phyloP scores from a whole-genome alignment of 257 asterid species.

The Penstemon barbatus region DNA sequence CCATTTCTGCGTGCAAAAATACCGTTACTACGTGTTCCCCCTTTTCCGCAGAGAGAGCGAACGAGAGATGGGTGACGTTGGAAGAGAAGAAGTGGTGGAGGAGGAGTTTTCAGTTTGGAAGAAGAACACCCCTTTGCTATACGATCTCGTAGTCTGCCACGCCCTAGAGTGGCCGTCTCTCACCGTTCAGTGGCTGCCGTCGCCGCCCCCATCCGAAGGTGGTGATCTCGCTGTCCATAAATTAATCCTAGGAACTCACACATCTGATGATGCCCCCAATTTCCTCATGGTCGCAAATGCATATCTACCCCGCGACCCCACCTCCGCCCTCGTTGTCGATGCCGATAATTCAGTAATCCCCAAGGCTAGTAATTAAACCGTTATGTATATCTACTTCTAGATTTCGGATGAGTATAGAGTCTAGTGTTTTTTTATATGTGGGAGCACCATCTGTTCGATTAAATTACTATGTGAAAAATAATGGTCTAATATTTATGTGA shows the following conservation, averaged over 20 bases:
- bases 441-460: slow-evolving; percentile 37
- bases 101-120: slow-evolving; percentile 95
- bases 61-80: slow-evolving; percentile 18
- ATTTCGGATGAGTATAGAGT: no score
- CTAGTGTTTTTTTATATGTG: neutral
- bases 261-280: slow-evolving; percentile 72
- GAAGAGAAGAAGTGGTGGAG: slow-evolving; percentile 51
- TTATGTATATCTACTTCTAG: neutral
- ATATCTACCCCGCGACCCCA: slow-evolving; percentile 64
- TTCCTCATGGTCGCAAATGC: slow-evolving; percentile 81
- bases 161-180: slow-evolving; percentile 98
- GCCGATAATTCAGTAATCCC: slow-evolving; percentile 51
- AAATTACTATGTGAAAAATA: slow-evolving; percentile 8
- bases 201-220: slow-evolving; percentile 41
- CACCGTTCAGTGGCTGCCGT: slow-evolving; percentile 89
- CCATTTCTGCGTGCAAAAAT: slow-evolving; percentile 6
- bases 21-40: slow-evolving; percentile 17
- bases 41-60: slow-evolving; percentile 9
- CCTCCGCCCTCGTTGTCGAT: slow-evolving; percentile 43
- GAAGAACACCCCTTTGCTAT: slow-evolving; percentile 85
- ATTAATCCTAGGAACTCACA: slow-evolving; percentile 84
- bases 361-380: slow-evolving; percentile 43
- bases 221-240: slow-evolving; percentile 57
- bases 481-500: neutral
- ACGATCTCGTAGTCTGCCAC: slow-evolving; percentile 80